Base-by-base conservation (phyloP, 441 rosid species). In the Populus trichocarpa region DNA sequence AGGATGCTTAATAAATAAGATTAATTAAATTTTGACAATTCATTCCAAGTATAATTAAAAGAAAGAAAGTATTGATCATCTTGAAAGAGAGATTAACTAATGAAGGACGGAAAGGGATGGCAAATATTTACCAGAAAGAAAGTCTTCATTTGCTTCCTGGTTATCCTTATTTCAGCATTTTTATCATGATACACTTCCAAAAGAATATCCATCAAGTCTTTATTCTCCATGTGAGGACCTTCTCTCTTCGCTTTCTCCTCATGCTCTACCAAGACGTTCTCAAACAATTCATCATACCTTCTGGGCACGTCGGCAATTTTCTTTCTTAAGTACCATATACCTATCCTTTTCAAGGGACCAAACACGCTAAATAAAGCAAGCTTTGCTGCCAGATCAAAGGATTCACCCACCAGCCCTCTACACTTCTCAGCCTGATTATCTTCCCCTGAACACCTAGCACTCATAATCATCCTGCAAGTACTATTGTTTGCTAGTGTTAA, bases 131-230 rank as follows among this genome's bases (percentile, higher is more conserved):
- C 85, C 80, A 79, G 70, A 72, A 87, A 40, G 77, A 85, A 87
- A 35, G 79, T 85, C 76, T 81, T 76, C 66, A 89, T 82, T 4
- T 81, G 83, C 71, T 25, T 77, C 64, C 79, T 78, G 4, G 75
- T 78, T 9, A 87, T 83, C 83, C 66, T 80, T 11, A 79, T 28
- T 73, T 89, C 84, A 0, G 80, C 75, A 1, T 75, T 78, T 8
- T 86, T 30, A 12, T 85, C 81, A 57, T 79, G 66, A 75, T 32
- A 81, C 22, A 70, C 76, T 61, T 80, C 69, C 30, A 87, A 59
- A 35, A 84, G 85, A 82, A 85, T 46, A 81, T 88, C 84, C 83
- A 86, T 83, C 76, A 86, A 78, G 84, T 88, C 87, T 64, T 70
- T 83, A 12, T 38, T 46, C 22, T 42, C 64, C 42, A 8, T 67